Conservation (phyloP, 495 filamentous ascomycete genomes). For the Aspergillus asperescens region DNA sequence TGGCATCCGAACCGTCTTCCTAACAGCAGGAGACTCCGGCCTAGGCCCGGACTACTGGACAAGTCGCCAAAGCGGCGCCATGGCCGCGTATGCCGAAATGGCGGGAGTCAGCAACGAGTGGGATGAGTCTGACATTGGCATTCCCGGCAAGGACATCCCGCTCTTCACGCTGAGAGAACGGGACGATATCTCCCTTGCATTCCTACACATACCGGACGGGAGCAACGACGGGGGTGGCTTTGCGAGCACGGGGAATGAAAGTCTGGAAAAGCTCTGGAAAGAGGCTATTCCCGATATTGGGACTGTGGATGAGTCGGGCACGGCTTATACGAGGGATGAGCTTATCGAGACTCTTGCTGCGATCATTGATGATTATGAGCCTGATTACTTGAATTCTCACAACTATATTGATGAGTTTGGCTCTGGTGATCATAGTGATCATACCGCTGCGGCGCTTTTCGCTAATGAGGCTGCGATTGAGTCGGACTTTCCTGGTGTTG, state of each 20-base stretch:
- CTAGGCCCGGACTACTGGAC: constrained; percentile 15
- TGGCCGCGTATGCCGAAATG: constrained; percentile 18
- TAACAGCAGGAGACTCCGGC: constrained; percentile 77
- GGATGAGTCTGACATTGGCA: constrained; percentile 9
- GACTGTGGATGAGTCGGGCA: constrained; percentile 6
- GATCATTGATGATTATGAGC: constrained; percentile 9
- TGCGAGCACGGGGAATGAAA: constrained; percentile 4
- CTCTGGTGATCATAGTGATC: constrained; percentile 17
- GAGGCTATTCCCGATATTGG: constrained; percentile 5
- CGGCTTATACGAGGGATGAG: constrained; percentile 6
- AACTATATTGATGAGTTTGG: constrained; percentile 11
- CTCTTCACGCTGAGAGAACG: constrained; percentile 8
- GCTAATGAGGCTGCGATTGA: too few species aligned
- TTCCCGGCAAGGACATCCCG: constrained; percentile 8
- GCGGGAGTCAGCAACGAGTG: constrained; percentile 6
- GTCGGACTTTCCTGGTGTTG: constrained; percentile 5
- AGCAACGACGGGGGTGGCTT: constrained; percentile 12
- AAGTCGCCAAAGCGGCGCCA: constrained; percentile 8
- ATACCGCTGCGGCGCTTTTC: constrained; percentile 10
- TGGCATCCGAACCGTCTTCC: constrained; percentile 61
- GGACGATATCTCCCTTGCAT: constrained; percentile 14
- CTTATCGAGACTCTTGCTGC: constrained; percentile 2
- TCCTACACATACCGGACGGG: constrained; percentile 17
- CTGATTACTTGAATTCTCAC: constrained; percentile 9
- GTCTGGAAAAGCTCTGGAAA: constrained; percentile 16